Evolutionary conservation across 2,329 filamentous ascomycete genomes (phyloP).

Genomic region (Tricladium varicosporioides): DNA sequence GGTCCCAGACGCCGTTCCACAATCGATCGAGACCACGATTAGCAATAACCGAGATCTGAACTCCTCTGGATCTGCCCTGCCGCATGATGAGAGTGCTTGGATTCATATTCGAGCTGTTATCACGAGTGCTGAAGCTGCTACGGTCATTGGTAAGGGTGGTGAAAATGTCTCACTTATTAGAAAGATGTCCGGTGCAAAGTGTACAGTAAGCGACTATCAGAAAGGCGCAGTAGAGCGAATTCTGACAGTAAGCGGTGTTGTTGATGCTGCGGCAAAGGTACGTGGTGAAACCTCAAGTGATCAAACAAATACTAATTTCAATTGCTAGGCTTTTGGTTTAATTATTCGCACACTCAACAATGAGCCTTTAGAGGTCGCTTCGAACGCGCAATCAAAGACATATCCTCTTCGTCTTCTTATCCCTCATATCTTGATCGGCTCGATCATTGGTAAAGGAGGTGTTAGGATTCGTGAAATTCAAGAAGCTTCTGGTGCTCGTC

Average conservation of each 20-base stretch:
- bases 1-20: constrained; percentile 57
- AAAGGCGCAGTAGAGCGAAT: constrained; percentile 97
- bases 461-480: constrained; percentile 97
- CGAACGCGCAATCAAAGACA: constrained; percentile 91
- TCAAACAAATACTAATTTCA: constrained; percentile 4
- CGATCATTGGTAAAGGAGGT: constrained; percentile 96
- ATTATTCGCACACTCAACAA: constrained; percentile 99
- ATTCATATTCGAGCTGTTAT: constrained; percentile 97
- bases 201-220: constrained; percentile 97
- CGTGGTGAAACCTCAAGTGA: constrained; percentile 29
- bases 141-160: constrained; percentile 96
- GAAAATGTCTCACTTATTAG: constrained; percentile 98
- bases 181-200: constrained; percentile 92
- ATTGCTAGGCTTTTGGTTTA: constrained; percentile 81
- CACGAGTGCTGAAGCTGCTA: constrained; percentile 94
- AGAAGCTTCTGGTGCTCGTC: constrained; percentile 90
- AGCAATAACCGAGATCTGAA: constrained; percentile 36
- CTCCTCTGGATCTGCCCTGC: constrained; percentile 43
- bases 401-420: constrained; percentile 94
- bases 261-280: constrained; percentile 96
- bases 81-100: constrained; percentile 91
- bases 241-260: constrained; percentile 91
- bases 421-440: constrained; percentile 95
- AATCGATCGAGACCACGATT: constrained; percentile 50
- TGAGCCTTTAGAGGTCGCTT: constrained; percentile 83